phyloP scores from a whole-genome alignment of 1,284 basidiomycete species.

The Anthracocystis setariae region DNA sequence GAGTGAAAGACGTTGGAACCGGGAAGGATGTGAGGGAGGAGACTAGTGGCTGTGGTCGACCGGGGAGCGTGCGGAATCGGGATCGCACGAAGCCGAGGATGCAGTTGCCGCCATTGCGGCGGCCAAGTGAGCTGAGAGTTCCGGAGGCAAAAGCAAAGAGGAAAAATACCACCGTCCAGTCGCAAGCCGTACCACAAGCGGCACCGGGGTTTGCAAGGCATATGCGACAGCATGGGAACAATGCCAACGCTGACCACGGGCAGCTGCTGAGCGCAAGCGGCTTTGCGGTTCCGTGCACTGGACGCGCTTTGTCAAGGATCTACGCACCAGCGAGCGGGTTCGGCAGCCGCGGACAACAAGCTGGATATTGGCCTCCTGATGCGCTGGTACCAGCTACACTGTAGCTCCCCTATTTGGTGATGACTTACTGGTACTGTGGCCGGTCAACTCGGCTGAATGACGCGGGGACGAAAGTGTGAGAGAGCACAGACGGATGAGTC shows the following conservation, averaged over 20 bases:
- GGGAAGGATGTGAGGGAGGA: neutral
- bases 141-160: constrained; percentile 1
- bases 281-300: constrained; percentile 24
- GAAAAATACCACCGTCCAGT: too few relatives aligned
- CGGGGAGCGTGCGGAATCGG: neutral
- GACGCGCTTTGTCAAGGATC: constrained; percentile 11
- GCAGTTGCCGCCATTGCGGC: neutral
- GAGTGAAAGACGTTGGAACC: too few relatives aligned
- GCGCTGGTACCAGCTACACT: neutral
- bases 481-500: too few relatives aligned
- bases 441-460: too few relatives aligned
- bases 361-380: neutral
- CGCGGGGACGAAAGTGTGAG: too few relatives aligned
- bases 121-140: neutral
- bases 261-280: constrained; percentile 6
- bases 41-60: neutral
- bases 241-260: too few relatives aligned
- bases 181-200: too few relatives aligned
- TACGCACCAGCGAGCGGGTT: constrained; percentile 10
- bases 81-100: constrained; percentile 2
- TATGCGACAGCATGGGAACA: neutral
- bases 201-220: neutral
- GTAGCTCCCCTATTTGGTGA: too few relatives aligned
- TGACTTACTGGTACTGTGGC: too few relatives aligned
- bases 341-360: constrained; percentile 12